A percentile compares a stretch with the other conserved stretches of the same genome.
Conservation (phyloP, 148 eudicot species). For the Vaccinium darrowii region DNA sequence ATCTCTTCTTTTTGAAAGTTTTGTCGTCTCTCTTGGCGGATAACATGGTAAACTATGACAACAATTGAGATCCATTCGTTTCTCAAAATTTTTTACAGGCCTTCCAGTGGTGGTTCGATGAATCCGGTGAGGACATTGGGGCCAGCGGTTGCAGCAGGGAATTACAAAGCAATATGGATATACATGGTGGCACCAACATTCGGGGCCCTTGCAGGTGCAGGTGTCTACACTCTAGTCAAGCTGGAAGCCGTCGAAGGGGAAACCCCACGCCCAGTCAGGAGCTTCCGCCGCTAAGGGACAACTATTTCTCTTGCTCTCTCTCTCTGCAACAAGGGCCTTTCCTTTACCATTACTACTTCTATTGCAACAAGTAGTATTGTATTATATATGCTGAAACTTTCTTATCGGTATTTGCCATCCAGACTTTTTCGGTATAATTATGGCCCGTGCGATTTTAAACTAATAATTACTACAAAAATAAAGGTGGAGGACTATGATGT, state of each 20-base stretch:
- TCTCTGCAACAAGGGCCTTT: neutral
- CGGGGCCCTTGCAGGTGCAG: slow-evolving; percentile 86
- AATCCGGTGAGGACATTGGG: slow-evolving; percentile 93
- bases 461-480: neutral
- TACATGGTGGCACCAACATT: slow-evolving; percentile 86
- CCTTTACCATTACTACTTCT: neutral
- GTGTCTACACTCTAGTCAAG: slow-evolving; percentile 74
- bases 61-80: too few species aligned
- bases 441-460: neutral
- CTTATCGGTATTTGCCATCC: neutral
- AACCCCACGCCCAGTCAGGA: slow-evolving; percentile 61
- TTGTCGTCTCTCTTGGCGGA: neutral
- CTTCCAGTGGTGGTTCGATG: slow-evolving; percentile 91
- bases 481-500: neutral
- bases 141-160: slow-evolving; percentile 94
- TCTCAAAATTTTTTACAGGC: slow-evolving; percentile 30
- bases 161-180: slow-evolving; percentile 74
- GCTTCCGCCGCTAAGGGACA: slow-evolving; percentile 69
- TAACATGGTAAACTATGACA: neutral
- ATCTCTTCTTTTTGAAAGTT: neutral
- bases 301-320: neutral
- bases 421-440: neutral
- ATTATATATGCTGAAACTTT: neutral
- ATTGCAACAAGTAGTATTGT: neutral
- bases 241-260: slow-evolving; percentile 66